phyloP scores from a whole-genome alignment of 345 rosid genomes.

The Salix viminalis region DNA sequence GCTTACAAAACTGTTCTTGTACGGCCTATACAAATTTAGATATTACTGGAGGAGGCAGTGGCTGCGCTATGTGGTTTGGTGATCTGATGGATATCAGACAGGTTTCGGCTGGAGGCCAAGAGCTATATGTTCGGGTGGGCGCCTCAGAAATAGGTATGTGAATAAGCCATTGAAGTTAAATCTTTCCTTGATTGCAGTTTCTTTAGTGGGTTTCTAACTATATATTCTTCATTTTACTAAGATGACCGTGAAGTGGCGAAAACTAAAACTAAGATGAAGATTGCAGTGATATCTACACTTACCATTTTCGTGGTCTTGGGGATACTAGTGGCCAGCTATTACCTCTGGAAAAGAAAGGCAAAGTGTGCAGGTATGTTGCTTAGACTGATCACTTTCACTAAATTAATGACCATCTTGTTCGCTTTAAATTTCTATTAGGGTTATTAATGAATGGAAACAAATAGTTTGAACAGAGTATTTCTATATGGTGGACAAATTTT shows the following conservation, averaged over 20 bases:
- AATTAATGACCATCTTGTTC: not conserved
- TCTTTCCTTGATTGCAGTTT: not conserved
- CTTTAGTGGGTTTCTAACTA: not conserved
- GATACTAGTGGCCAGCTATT: not conserved
- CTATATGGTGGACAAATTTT: too few species aligned
- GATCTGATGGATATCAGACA: constrained; percentile 13
- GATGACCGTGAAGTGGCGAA: not conserved
- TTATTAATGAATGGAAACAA: not conserved
- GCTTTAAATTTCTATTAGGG: not conserved
- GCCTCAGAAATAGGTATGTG: constrained; percentile 17
- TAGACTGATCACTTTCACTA: not conserved
- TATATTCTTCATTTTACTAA: not conserved
- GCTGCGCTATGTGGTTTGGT: constrained; percentile 12
- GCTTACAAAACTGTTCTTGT: constrained; percentile 17
- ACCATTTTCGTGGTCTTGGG: not conserved
- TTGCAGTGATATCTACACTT: not conserved
- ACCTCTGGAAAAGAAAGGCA: not conserved
- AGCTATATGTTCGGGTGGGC: constrained; percentile 3
- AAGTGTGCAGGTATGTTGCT: not conserved
- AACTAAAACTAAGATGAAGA: not conserved
- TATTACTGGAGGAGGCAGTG: constrained; percentile 10
- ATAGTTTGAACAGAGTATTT: not conserved
- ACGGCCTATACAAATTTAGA: constrained; percentile 10
- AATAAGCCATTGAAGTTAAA: not conserved
- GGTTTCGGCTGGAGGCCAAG: not conserved